Percentiles rank a stretch among this genome's conserved stretches.
Evolutionary conservation across 805 yeast genomes (phyloP).

Genomic region (Wickerhamiella qilinensis): DNA sequence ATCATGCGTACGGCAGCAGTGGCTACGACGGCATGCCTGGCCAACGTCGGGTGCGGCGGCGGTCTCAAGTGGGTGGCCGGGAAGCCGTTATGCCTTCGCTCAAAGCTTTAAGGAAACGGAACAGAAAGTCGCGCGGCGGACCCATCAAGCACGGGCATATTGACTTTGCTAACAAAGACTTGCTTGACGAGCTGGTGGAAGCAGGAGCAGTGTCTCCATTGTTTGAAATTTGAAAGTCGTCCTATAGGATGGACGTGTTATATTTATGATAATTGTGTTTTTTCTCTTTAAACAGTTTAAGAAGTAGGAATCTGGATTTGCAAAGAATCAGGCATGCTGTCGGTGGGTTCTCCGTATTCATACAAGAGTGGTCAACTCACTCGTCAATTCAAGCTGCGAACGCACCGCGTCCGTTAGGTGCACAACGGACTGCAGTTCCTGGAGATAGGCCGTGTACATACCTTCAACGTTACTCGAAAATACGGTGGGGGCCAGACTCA

Average conservation of each 20-base stretch:
- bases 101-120: slow-evolving; percentile 10
- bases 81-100: slow-evolving; percentile 21
- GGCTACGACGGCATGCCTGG: background rate
- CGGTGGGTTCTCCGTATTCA: no score
- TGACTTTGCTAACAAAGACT: slow-evolving; percentile 5
- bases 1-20: slow-evolving; percentile 3
- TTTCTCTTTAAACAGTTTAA: background rate
- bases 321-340: no score
- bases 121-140: slow-evolving; percentile 1
- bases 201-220: slow-evolving; percentile 23
- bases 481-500: slow-evolving; percentile 24
- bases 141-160: background rate
- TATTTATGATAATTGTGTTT: background rate
- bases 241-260: background rate
- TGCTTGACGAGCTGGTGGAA: slow-evolving; percentile 11
- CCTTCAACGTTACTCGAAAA: slow-evolving; percentile 37
- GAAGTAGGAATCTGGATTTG: no score
- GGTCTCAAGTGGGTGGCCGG: slow-evolving; percentile 3
- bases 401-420: slow-evolving; percentile 70
- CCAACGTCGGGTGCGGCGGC: background rate
- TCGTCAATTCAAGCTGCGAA: slow-evolving; percentile 67
- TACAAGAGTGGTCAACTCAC: slow-evolving; percentile 47
- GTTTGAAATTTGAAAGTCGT: slow-evolving; percentile 11
- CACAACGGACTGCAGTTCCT: slow-evolving; percentile 69
- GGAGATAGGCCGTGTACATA: slow-evolving; percentile 54